phyloP scores from a whole-genome alignment of 257 asterid genomes.

The Parsonsia alboflavescens region DNA sequence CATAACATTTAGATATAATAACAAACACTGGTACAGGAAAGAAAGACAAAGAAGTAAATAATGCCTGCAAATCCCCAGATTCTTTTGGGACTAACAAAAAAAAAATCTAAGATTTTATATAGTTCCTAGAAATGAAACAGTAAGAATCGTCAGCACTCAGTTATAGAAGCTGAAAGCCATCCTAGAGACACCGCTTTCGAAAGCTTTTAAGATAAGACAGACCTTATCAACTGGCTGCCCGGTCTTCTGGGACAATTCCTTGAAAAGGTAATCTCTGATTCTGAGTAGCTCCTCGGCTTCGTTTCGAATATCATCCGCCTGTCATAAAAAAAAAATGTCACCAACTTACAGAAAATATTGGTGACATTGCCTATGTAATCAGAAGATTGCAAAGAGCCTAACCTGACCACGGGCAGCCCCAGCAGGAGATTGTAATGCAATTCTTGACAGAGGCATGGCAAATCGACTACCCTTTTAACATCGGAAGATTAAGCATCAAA shows the following conservation, averaged over 20 bases:
- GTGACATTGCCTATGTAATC: background rate
- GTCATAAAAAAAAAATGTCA: slow-evolving; percentile 23
- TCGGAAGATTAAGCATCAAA: slow-evolving; percentile 1
- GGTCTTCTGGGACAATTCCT: slow-evolving; percentile 80
- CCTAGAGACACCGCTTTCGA: background rate
- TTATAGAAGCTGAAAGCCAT: background rate
- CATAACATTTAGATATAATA: background rate
- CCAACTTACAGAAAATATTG: too few relatives aligned
- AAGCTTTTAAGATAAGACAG: background rate
- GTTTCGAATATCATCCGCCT: slow-evolving; percentile 84
- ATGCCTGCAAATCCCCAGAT: background rate
- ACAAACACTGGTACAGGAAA: background rate
- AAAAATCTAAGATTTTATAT: background rate
- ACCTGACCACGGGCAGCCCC: slow-evolving; percentile 99
- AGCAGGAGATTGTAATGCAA: slow-evolving; percentile 78
- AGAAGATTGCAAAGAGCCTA: slow-evolving; percentile 12
- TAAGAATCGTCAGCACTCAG: background rate
- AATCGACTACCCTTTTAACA: slow-evolving; percentile 58
- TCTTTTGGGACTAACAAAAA: background rate
- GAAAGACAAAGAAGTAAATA: background rate
- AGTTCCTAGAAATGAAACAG: background rate
- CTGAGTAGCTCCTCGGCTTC: slow-evolving; percentile 86
- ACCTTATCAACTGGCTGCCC: slow-evolving; percentile 87
- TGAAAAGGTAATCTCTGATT: slow-evolving; percentile 83
- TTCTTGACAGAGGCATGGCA: slow-evolving; percentile 75